Evolutionary conservation across 2,329 filamentous ascomycete genomes (phyloP), one percentile per base, ranked within the genome.

Genomic region (Colletotrichum cordylinicola): DNA sequence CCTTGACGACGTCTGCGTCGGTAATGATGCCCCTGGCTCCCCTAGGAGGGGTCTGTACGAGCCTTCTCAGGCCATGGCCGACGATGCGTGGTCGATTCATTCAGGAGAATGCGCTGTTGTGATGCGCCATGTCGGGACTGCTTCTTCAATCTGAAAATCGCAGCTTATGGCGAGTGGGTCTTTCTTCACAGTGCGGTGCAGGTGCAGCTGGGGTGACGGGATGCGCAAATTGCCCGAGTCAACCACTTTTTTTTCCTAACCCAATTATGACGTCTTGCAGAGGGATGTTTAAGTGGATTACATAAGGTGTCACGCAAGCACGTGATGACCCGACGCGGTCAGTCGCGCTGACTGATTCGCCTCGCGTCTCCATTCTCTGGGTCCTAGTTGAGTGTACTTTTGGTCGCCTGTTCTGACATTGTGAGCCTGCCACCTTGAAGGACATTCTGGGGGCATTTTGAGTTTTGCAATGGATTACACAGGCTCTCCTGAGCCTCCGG

Each of bases 1-100:
- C 90, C 73, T 89, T 87, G 48, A 86, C 85, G 65, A 91, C 83
- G 55, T 92, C 90, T 31, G 86, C 84, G 39, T 90, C 87, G 4
- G 88, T 90, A 70, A 87, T 85, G 67, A 89, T 88, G 74, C 77
- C 66, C 21, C 77, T 68, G 7, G 68, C 66, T 21, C 75, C 56
- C 61, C 39, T 78, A 71, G 48, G 79, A 78, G 72, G 79, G 24
- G 61, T 78, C 64, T 72, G 72, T 72, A 78, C 79, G 66, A 86
- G 83, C 82, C 83, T 82, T 77, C 80, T 82, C 72, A 88, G 82
- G 82, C 83, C 83, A 82, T 84, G 81, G 79, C 84, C 81, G 71
- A 83, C 62, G 70, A 82, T 72, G 76, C 81, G 83, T 76, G 83
- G 80, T 61, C 84, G 83, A 81, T 83, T 82, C 88, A 89, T 89